A percentile compares a stretch with the other conserved stretches of the same genome.
These are phyloP conservation scores for Capsicum chinense DNA, from an alignment of 257 asterid genomes.

Conservation along the genomic window DNA sequence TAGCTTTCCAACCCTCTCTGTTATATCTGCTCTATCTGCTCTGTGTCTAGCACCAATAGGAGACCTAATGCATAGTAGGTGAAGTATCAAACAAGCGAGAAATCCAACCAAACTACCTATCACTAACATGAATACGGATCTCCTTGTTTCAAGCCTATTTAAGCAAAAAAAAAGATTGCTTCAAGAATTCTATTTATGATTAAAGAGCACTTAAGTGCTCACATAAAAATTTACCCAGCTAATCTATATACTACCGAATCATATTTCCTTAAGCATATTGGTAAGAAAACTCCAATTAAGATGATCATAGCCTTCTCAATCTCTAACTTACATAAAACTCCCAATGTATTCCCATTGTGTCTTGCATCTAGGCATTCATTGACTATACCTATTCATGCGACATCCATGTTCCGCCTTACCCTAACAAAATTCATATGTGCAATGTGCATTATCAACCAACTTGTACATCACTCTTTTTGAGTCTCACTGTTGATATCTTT, in stretches of 20 bases:
- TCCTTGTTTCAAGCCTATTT: not conserved
- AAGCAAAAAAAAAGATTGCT: not conserved
- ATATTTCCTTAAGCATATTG: conserved; percentile 5
- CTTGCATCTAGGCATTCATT: not conserved
- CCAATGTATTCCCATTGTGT: not conserved
- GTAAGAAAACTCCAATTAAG: not conserved
- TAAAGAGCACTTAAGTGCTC: not conserved
- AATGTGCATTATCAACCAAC: conserved; percentile 13
- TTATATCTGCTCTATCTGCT: not conserved
- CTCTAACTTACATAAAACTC: not conserved
- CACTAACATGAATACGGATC: not conserved
- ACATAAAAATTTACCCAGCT: not conserved
- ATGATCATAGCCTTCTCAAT: not conserved
- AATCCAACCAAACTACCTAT: conserved; percentile 2
- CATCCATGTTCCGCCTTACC: not conserved
- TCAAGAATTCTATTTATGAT: not conserved
- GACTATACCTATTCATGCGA: not conserved
- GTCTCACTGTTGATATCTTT: not conserved
- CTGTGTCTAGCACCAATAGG: not conserved
- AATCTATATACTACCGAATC: not conserved
- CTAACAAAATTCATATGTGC: not conserved
- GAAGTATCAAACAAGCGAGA: not conserved
- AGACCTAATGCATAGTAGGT: not conserved
- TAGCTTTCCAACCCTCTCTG: not conserved
- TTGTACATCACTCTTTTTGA: not conserved